phyloP scores from a whole-genome alignment of 768 basidiomycete species.

The Boletus pseudopeckii region DNA sequence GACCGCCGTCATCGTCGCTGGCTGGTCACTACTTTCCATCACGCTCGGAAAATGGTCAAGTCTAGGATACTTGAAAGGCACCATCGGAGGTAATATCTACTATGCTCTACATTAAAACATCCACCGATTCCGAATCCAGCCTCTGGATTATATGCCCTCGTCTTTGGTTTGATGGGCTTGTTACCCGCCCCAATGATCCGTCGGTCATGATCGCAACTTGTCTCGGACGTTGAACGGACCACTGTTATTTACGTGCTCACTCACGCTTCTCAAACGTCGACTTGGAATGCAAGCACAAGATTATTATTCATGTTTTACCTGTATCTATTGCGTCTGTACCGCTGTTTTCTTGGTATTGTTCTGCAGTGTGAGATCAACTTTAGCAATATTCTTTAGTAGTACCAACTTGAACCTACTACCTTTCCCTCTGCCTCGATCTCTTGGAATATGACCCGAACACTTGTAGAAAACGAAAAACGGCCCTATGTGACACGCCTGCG shows the following conservation, averaged over 20 bases:
- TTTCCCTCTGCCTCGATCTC: not conserved
- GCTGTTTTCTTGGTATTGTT: conserved; percentile 6
- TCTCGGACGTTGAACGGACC: not conserved
- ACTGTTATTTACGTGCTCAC: not conserved
- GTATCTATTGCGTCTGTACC: conserved; percentile 18
- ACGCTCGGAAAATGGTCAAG: conserved; percentile 66
- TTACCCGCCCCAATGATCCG: conserved; percentile 61
- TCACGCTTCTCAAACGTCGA: not conserved
- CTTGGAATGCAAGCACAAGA: conserved; percentile 10
- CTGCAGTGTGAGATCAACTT: not conserved
- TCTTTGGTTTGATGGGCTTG: conserved; percentile 72
- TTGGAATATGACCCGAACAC: no score
- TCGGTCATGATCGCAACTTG: conserved; percentile 40
- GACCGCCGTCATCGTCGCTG: conserved; percentile 65
- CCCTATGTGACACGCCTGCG: no score
- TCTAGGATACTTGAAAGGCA: conserved; percentile 61
- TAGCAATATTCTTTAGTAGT: not conserved
- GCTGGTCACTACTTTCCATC: conserved; percentile 60
- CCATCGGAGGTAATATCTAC: conserved; percentile 51
- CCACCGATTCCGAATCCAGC: conserved; percentile 39
- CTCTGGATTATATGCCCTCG: conserved; percentile 63
- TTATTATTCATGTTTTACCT: conserved; percentile 2
- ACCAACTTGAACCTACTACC: no score
- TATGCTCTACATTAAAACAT: not conserved
- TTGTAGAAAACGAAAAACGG: no score